Evolutionary conservation across 2,329 filamentous ascomycete species (phyloP).

Genomic region (Phialophora chinensis): DNA sequence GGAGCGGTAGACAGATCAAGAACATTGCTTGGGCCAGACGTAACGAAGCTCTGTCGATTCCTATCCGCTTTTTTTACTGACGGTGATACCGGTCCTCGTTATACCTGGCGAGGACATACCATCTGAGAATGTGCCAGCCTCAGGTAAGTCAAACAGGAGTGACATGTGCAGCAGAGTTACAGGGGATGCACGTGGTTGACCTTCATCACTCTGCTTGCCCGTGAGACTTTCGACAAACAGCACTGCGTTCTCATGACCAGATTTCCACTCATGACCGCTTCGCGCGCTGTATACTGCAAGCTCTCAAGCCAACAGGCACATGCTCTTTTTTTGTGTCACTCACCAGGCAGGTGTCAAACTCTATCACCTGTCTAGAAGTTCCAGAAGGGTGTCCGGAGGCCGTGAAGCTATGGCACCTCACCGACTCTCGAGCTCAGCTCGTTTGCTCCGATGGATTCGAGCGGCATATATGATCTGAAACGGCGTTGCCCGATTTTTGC

Average conservation of each 20-base stretch:
- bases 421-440: conserved; percentile 7
- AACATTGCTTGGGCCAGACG: not conserved
- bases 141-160: not conserved
- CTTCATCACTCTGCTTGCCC: not conserved
- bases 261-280: not conserved
- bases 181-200: not conserved
- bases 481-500: not conserved
- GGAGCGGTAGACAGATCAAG: not conserved
- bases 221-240: not conserved
- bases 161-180: not conserved
- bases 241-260: not conserved
- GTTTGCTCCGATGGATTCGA: not conserved
- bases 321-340: not conserved
- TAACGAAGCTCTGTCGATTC: not conserved
- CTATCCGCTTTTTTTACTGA: not conserved
- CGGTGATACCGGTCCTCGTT: not conserved
- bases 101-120: not conserved
- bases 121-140: not conserved
- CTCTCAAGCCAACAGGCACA: not conserved
- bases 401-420: conserved; percentile 41
- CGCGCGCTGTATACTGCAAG: not conserved
- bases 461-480: not conserved
- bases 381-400: conserved; percentile 55
- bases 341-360: conserved; percentile 4
- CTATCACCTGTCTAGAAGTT: conserved; percentile 6